Conservation (phyloP, 2,329 filamentous ascomycete genomes). For the Cladorrhinum sp. region DNA sequence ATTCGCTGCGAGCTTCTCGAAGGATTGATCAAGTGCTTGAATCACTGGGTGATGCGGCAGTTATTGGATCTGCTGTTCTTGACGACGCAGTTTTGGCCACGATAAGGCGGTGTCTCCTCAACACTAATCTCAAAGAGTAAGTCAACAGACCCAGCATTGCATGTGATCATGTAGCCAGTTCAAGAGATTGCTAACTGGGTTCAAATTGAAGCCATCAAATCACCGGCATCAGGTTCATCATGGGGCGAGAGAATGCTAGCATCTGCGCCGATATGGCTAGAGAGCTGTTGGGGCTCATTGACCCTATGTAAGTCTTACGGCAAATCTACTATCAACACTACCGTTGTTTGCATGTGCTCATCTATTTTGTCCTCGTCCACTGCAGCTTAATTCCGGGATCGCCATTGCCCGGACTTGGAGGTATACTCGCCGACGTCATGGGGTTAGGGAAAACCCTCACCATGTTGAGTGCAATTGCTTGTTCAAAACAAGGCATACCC, state of each 20-base stretch:
- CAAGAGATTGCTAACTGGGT: not conserved
- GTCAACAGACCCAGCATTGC: not conserved
- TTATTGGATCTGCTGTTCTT: not conserved
- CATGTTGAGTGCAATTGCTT: not conserved
- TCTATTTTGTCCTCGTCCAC: not conserved
- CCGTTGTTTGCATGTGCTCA: too few relatives aligned
- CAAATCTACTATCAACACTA: too few relatives aligned
- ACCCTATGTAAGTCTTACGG: not conserved
- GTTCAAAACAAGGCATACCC: not conserved
- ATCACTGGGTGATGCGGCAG: not conserved
- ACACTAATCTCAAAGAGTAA: not conserved
- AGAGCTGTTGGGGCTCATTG: not conserved
- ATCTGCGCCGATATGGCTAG: not conserved
- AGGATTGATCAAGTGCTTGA: not conserved
- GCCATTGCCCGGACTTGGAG: not conserved
- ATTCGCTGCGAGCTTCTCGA: not conserved
- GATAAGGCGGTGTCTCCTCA: not conserved
- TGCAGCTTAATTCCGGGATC: not conserved
- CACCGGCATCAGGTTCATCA: not conserved
- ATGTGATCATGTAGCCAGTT: not conserved
- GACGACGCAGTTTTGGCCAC: not conserved
- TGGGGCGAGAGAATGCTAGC: not conserved
- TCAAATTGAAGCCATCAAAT: not conserved
- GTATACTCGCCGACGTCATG: slow-evolving; percentile 4
- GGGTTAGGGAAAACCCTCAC: slow-evolving; percentile 1